Base-by-base conservation (phyloP, 1,284 basidiomycete species). In the Peniophora sp. region DNA sequence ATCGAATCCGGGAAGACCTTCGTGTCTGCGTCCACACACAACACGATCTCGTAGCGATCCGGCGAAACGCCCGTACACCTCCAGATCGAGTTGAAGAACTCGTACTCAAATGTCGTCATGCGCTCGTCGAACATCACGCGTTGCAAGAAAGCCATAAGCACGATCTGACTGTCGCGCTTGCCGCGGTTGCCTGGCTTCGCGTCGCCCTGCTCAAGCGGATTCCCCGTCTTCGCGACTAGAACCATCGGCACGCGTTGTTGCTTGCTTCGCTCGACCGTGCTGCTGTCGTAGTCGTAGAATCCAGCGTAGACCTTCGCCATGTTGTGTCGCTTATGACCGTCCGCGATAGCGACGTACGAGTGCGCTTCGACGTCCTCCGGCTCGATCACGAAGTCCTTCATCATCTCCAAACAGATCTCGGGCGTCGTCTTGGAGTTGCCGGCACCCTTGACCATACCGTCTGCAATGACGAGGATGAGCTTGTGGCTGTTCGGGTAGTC, bases 401-500 rank as follows among this genome's bases (percentile, higher is more conserved):
- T 98, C 97, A 99, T 99, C 47, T 80, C 73, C 58, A 99, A 69
- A 62, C 88, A 88, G 60, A 99, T 98, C 61, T 99, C 94, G 15
- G 97, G 96, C 0, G 95, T 97, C 51, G 88, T 86, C 65, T 91
- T 65, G 51, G 78, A 69, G 60, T 96, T 96, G 10, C 93, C 94
- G 22, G 83, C 86, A 60, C 97, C 97, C 73, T 95, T 94, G 62
- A 99, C 97, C 85, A 97, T 92, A 61, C 97, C 97, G 66, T 99
- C 97, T 46, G 94, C 92, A 58, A 99, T 96, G 63, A 99, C 86
- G 54, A 99, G 74, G 54, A 99, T 85, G 49, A 98, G 66, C 67
- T 99, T 99, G 75, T 99, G 97, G 59, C 88, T 92, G 74, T 99
- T 98, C 24, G 96, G 96, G 64, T 98, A 99, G 68, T 98, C 95